Evolutionary conservation across 2,329 filamentous ascomycete genomes (phyloP), one percentile per base, ranked within the genome.

Genomic region (Apiospora marii): DNA sequence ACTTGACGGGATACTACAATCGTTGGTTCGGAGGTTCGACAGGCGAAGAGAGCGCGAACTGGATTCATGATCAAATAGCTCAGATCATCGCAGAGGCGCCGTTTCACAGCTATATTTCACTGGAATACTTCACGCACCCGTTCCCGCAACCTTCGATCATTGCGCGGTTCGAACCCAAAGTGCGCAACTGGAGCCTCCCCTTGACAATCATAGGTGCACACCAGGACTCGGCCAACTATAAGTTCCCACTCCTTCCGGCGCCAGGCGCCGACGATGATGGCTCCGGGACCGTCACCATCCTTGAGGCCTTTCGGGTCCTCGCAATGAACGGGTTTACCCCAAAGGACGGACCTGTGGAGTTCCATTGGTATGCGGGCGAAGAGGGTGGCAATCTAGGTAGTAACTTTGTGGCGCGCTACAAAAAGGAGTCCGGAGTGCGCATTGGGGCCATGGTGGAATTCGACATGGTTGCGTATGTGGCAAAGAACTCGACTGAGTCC

Each of bases 241-340:
- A 92, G 78, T 85, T 93, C 61, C 92, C 92, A 0, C 83, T 93
- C 58, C 86, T 94, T 22, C 89, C 90, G 27, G 92, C 92, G 0
- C 92, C 92, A 0, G 92, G 92, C 64, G 92, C 92, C 19, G 92
- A 94, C 76, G 92, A 94, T 74, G 92, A 94, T 78, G 91, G 92
- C 68, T 92, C 90, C 73, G 91, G 91, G 64, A 92, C 92, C 0
- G 91, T 94, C 49, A 94, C 91, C 12, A 94, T 94, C 73, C 86
- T 94, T 13, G 92, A 94, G 80, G 90, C 92, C 1, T 85, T 94
- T 74, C 87, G 92, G 43, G 90, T 92, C 70, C 84, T 94, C 75
- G 88, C 89, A 16, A 82, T 87, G 70, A 85, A 76, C 37, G 81
- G 81, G 0, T 83, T 75, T 69, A 74, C 78, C 24, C 82, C 81